phyloP scores from a whole-genome alignment of 208 protist species.

The Trypanosoma avium region DNA sequence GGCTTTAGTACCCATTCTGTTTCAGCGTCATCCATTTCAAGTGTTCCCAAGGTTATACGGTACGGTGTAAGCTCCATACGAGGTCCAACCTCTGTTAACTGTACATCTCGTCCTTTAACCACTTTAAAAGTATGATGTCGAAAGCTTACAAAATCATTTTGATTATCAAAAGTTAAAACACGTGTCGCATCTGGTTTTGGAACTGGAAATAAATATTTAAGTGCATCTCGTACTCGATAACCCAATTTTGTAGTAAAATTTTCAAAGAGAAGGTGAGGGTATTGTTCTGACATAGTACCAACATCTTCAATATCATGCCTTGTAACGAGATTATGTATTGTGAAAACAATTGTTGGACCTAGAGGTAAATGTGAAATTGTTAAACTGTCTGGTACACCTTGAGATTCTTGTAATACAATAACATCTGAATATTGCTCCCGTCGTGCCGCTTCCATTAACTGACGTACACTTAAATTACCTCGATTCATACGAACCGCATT shows the following conservation, averaged over 20 bases:
- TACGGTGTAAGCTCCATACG: constrained; percentile 98
- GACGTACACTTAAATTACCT: constrained; percentile 92
- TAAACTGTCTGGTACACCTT: constrained; percentile 97
- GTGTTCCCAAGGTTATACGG: constrained; percentile 94
- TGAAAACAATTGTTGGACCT: constrained; percentile 99
- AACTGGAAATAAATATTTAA: constrained; percentile 98
- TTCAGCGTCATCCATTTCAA: constrained; percentile 96
- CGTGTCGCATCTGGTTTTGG: constrained; percentile 95
- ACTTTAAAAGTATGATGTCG: constrained; percentile 96
- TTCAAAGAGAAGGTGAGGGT: constrained; percentile 99
- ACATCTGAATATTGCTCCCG: constrained; percentile 97
- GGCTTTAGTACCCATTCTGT: constrained; percentile 98
- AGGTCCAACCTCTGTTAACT: constrained; percentile 97
- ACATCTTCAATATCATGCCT: constrained; percentile 96
- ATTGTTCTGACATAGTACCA: constrained; percentile 93
- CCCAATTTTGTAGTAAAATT: constrained; percentile 97
- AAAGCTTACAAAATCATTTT: constrained; percentile 99
- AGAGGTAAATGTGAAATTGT: constrained; percentile 98
- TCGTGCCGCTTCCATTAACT: constrained; percentile 95
- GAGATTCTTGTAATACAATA: constrained; percentile 98
- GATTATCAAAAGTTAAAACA: constrained; percentile 98
- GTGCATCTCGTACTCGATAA: constrained; percentile 89
- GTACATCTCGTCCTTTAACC: constrained; percentile 86
- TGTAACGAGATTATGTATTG: constrained; percentile 96
- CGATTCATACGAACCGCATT: constrained; percentile 98